Evolutionary conservation across 805 yeast species (phyloP).

Genomic region (Soucietia sequanensis): DNA sequence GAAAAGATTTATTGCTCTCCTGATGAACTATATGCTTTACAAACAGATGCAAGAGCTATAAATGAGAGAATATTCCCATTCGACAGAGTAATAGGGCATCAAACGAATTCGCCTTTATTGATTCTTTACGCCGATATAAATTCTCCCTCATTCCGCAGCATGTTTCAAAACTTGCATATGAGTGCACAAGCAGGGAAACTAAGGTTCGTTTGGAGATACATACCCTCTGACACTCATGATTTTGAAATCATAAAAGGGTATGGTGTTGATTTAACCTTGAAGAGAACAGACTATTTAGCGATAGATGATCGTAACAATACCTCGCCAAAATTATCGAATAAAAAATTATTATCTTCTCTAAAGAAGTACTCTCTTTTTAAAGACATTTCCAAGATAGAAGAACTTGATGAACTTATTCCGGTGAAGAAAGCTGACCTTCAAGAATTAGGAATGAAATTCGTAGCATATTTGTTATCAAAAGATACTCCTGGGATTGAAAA

Average conservation of each 20-base stretch:
- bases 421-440: constrained; percentile 30
- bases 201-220: constrained; percentile 74
- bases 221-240: constrained; percentile 14
- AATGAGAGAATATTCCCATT: constrained; percentile 31
- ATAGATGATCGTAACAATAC: not conserved
- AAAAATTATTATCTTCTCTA: not conserved
- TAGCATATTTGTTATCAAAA: constrained; percentile 33
- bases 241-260: constrained; percentile 52
- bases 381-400: constrained; percentile 13
- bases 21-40: constrained; percentile 77
- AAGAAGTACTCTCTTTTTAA: constrained; percentile 9
- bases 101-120: constrained; percentile 48
- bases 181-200: constrained; percentile 65
- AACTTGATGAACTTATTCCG: constrained; percentile 21
- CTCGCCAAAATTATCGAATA: constrained; percentile 12
- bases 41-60: constrained; percentile 43
- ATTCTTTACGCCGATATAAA: constrained; percentile 66
- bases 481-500: constrained; percentile 14
- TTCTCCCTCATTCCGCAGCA: constrained; percentile 48
- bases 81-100: constrained; percentile 67
- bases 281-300: constrained; percentile 63
- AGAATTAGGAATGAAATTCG: constrained; percentile 39
- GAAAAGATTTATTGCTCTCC: constrained; percentile 59
- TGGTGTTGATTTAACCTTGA: constrained; percentile 63
- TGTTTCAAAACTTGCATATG: constrained; percentile 57